Evolutionary conservation across 257 asterid genomes (phyloP).

Genomic region (Gentiana macrophylla): DNA sequence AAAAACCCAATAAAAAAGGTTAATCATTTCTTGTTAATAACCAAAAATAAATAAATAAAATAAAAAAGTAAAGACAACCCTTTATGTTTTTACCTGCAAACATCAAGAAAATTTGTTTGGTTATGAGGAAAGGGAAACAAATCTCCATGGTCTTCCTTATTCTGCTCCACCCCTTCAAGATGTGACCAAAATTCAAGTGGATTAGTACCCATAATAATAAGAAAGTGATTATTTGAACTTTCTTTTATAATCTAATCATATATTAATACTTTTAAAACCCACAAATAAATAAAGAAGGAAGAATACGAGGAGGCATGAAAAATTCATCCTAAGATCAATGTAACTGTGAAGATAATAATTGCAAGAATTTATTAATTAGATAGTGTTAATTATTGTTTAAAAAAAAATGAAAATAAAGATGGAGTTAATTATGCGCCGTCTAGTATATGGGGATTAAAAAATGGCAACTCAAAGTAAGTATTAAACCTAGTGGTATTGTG

Average conservation of each 20-base stretch:
- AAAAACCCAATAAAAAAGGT: background rate
- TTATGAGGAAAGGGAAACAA: constrained; percentile 20
- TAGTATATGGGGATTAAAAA: too few species aligned
- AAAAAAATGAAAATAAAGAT: too few species aligned
- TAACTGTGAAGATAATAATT: too few species aligned
- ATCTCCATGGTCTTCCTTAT: constrained; percentile 30
- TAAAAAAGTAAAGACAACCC: background rate
- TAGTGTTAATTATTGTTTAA: too few species aligned
- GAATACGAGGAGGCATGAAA: constrained; percentile 9
- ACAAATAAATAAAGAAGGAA: background rate
- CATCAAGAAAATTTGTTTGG: constrained; percentile 24
- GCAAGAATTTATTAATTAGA: too few species aligned
- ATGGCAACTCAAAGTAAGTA: too few species aligned
- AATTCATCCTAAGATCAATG: background rate
- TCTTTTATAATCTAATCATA: background rate
- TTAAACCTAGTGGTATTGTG: too few species aligned
- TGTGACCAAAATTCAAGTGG: constrained; percentile 32
- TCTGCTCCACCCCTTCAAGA: constrained; percentile 10
- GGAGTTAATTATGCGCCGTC: too few species aligned
- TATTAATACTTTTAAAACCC: background rate
- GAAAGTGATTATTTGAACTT: background rate
- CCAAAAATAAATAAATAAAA: too few species aligned
- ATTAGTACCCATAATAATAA: constrained; percentile 19
- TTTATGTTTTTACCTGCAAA: constrained; percentile 25
- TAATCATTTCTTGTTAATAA: background rate